Conservation (phyloP, 805 yeast species). For the Saturnispora mendoncae region DNA sequence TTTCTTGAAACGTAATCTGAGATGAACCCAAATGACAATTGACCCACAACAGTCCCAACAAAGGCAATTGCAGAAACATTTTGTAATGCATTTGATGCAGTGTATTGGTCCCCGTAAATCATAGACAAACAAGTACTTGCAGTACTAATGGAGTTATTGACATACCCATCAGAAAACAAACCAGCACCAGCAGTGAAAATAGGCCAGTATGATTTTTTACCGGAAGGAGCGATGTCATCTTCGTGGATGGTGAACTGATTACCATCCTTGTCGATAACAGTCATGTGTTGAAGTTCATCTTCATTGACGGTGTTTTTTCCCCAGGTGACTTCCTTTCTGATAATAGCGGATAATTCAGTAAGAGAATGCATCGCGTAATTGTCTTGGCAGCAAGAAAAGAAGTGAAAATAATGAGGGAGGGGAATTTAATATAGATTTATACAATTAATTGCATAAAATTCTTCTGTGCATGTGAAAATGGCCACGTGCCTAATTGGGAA, state of each 20-base stretch:
- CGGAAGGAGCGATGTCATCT: slow-evolving; percentile 20
- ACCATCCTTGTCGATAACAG: slow-evolving; percentile 18
- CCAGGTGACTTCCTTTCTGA: slow-evolving; percentile 23
- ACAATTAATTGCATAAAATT: no score
- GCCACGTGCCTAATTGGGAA: not conserved
- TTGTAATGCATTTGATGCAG: slow-evolving; percentile 58
- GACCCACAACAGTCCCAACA: slow-evolving; percentile 87
- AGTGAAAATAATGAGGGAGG: no score
- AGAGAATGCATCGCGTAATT: slow-evolving; percentile 16
- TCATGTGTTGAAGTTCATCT: slow-evolving; percentile 17
- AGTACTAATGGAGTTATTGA: slow-evolving; percentile 74
- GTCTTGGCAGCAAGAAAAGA: no score
- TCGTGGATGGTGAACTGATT: slow-evolving; percentile 18
- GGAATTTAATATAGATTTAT: no score
- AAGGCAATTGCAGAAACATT: slow-evolving; percentile 85
- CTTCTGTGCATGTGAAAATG: not conserved
- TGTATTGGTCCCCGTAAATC: slow-evolving; percentile 58
- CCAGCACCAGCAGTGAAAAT: slow-evolving; percentile 86
- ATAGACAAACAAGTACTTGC: slow-evolving; percentile 60
- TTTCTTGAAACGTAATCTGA: slow-evolving; percentile 79
- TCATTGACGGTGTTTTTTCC: slow-evolving; percentile 17
- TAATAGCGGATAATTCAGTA: slow-evolving; percentile 10
- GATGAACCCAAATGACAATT: slow-evolving; percentile 67
- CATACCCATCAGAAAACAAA: slow-evolving; percentile 86
- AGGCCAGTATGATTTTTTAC: slow-evolving; percentile 41